A percentile compares a stretch with the other conserved stretches of the same genome.
phyloP scores from a whole-genome alignment of 768 basidiomycete species.

The Tylopilus rubrobrunneus region DNA sequence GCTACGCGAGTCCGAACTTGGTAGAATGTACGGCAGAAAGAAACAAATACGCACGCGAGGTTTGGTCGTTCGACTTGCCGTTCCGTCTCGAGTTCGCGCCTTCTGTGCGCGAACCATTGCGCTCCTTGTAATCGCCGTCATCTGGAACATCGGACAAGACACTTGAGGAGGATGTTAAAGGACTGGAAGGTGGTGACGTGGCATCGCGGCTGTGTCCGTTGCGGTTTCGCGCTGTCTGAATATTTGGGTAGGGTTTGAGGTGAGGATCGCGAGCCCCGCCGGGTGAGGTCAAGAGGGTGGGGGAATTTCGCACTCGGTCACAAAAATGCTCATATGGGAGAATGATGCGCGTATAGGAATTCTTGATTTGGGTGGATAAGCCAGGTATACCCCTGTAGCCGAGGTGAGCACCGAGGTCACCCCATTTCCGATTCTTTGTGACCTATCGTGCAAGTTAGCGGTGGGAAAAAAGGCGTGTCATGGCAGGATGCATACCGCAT shows the following conservation, averaged over 20 bases:
- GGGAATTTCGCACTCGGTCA: slow-evolving; percentile 66
- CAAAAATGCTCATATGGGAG: slow-evolving; percentile 95
- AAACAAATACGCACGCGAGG: slow-evolving; percentile 31
- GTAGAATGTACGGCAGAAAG: slow-evolving; percentile 5
- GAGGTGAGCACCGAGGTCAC: slow-evolving; percentile 73
- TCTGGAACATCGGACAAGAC: slow-evolving; percentile 78
- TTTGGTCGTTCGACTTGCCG: slow-evolving; percentile 49
- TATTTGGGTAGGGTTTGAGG: slow-evolving; percentile 53
- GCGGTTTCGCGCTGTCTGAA: slow-evolving; percentile 39
- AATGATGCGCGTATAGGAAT: slow-evolving; percentile 86
- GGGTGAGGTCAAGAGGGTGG: slow-evolving; percentile 38
- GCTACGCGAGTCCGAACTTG: slow-evolving; percentile 24
- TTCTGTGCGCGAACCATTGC: slow-evolving; percentile 39
- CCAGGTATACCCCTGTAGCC: slow-evolving; percentile 82
- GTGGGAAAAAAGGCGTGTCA: slow-evolving; percentile 16
- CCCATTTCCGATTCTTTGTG: slow-evolving; percentile 82
- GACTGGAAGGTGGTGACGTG: slow-evolving; percentile 65
- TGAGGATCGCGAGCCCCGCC: slow-evolving; percentile 44
- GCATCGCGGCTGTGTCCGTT: slow-evolving; percentile 40
- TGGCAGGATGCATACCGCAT: slow-evolving; percentile 54
- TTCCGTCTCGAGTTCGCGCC: slow-evolving; percentile 48
- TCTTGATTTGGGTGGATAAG: slow-evolving; percentile 83
- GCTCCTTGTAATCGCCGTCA: slow-evolving; percentile 61
- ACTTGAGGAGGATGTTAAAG: slow-evolving; percentile 74
- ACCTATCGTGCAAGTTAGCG: slow-evolving; percentile 51